Evolutionary conservation across 2,329 filamentous ascomycete species (phyloP).

Genomic region (Alternaria ethzedia): DNA sequence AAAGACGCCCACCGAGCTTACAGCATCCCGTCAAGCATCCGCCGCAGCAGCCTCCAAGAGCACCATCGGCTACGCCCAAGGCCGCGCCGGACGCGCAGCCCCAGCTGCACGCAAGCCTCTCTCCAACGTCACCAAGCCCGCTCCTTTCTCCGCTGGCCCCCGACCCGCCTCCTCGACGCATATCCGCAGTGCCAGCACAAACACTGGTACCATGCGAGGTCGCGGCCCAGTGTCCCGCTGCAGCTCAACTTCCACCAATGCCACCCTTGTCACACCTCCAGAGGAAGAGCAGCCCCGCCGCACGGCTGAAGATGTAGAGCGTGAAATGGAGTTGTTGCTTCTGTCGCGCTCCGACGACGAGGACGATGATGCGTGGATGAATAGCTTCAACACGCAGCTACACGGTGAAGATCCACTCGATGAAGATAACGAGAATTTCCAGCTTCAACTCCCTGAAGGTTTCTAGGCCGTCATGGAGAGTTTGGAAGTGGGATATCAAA

Average conservation of each 20-base stretch:
- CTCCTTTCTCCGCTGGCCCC: conserved; percentile 34
- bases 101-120: conserved; percentile 43
- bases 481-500: not conserved
- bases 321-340: conserved; percentile 39
- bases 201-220: conserved; percentile 15
- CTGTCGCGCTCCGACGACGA: conserved; percentile 37
- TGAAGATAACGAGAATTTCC: conserved; percentile 40
- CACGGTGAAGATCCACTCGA: conserved; percentile 31
- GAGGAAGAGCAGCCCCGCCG: conserved; percentile 30
- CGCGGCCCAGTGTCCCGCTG: conserved; percentile 40
- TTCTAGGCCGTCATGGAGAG: conserved; percentile 17
- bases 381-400: conserved; percentile 37
- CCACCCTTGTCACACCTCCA: conserved; percentile 33
- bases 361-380: conserved; percentile 41
- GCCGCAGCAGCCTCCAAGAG: conserved; percentile 75
- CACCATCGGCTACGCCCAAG: conserved; percentile 85
- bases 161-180: conserved; percentile 24
- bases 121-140: conserved; percentile 43
- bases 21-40: conserved; percentile 63
- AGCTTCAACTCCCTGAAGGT: conserved; percentile 40
- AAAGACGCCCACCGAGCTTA: conserved; percentile 51
- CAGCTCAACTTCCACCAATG: conserved; percentile 41
- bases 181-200: conserved; percentile 20
- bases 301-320: conserved; percentile 44
- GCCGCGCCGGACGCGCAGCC: conserved; percentile 63